Percentiles rank a stretch among this genome's conserved stretches.
These are phyloP conservation scores for Dictyostelium purpureum DNA, from an alignment of 78 protist genomes.

Conservation along the genomic window DNA sequence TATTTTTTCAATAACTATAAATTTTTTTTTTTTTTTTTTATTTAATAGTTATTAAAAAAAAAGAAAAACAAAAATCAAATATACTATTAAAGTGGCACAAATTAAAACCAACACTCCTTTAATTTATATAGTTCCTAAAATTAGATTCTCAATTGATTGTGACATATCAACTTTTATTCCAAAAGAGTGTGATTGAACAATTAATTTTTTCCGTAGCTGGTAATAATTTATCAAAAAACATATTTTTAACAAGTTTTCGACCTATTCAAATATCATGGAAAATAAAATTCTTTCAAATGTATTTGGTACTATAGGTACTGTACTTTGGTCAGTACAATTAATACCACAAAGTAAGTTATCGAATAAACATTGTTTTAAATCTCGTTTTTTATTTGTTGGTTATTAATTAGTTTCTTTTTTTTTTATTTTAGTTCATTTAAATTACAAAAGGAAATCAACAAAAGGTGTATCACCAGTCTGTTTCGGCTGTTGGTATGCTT, in stretches of 20 bases:
- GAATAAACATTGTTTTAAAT: not conserved
- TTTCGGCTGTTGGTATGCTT: constrained; percentile 36
- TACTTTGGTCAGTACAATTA: constrained; percentile 63
- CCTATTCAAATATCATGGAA: too few species aligned
- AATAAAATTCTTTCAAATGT: constrained; percentile 43
- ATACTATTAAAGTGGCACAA: not conserved
- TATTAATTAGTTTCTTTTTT: not conserved
- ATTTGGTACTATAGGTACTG: constrained; percentile 52
- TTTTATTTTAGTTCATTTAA: constrained; percentile 17
- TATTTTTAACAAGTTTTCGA: too few species aligned
- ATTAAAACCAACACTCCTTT: not conserved
- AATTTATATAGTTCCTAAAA: not conserved
- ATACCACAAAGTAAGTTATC: constrained; percentile 33
- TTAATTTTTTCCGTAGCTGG: too few species aligned
- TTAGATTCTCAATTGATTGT: constrained; percentile 7
- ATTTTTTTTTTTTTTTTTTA: too few species aligned
- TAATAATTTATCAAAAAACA: too few species aligned
- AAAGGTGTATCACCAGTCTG: constrained; percentile 43
- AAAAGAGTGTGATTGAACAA: constrained; percentile 17
- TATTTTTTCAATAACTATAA: too few species aligned
- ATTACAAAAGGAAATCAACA: constrained; percentile 26
- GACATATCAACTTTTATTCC: constrained; percentile 26
- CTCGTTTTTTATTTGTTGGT: not conserved
- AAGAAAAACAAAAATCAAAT: too few species aligned
- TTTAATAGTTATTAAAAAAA: too few species aligned